Percentiles rank a stretch among this genome's conserved stretches.
Conservation (phyloP, 176 grass and related monocot species). For the Zizania latifolia region DNA sequence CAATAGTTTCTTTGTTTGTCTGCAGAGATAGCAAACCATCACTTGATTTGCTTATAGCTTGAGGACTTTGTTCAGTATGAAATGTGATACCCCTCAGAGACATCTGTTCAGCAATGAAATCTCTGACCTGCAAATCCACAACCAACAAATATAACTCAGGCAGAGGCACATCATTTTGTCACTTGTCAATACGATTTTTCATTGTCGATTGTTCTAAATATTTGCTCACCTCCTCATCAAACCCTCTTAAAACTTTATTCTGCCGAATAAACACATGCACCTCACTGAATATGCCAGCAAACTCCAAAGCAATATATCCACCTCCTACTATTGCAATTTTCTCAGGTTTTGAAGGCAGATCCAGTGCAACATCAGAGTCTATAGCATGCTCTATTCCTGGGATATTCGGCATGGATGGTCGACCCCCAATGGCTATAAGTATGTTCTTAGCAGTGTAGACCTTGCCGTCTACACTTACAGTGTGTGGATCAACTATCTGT, state of each 20-base stretch:
- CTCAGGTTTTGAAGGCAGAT: conserved; percentile 46
- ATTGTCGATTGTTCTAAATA: background rate
- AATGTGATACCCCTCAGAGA: conserved; percentile 58
- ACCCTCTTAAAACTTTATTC: conserved; percentile 67
- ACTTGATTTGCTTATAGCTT: conserved; percentile 55
- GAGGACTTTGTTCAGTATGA: conserved; percentile 70
- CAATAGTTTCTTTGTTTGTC: conserved; percentile 69
- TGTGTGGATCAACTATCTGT: conserved; percentile 66
- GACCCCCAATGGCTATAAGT: conserved; percentile 65
- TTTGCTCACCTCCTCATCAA: conserved; percentile 75
- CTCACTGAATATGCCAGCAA: conserved; percentile 74
- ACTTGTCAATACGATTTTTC: background rate
- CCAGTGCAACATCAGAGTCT: conserved; percentile 66
- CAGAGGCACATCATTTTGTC: conserved; percentile 9
- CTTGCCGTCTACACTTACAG: conserved; percentile 61
- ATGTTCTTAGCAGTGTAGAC: conserved; percentile 63
- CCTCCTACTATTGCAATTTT: conserved; percentile 83
- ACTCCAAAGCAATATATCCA: conserved; percentile 81
- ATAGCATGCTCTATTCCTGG: conserved; percentile 75
- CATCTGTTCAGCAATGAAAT: conserved; percentile 81
- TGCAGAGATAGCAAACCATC: conserved; percentile 65
- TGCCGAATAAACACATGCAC: conserved; percentile 85
- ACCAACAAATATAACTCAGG: background rate
- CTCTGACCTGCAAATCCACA: conserved; percentile 53
- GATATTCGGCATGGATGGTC: conserved; percentile 51